phyloP scores from a whole-genome alignment of 176 grass and related monocot genomes.

The Aegilops sharonensis region DNA sequence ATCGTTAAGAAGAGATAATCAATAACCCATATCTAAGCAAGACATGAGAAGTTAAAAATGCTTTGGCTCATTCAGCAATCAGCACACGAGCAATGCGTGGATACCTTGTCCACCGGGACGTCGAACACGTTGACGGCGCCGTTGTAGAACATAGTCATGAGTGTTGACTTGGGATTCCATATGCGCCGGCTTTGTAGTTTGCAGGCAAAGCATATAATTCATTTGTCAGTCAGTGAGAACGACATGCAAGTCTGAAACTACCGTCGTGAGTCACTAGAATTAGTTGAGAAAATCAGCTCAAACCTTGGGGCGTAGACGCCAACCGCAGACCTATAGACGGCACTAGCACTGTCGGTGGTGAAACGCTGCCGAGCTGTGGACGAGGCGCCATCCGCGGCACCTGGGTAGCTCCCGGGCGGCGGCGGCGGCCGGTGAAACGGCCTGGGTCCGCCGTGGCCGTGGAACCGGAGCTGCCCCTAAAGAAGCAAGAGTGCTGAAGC shows the following conservation, averaged over 20 bases:
- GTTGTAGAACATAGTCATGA: conserved; percentile 85
- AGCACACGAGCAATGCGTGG: not conserved
- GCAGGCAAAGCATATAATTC: not conserved
- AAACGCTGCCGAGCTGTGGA: not conserved
- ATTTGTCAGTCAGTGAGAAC: conserved; percentile 10
- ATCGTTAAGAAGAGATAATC: too few species aligned
- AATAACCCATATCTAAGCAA: too few species aligned
- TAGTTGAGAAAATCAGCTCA: conserved; percentile 6
- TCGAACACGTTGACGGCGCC: conserved; percentile 79
- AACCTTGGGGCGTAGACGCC: not conserved
- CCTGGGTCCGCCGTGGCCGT: not conserved
- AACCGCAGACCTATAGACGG: not conserved
- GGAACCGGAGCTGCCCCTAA: not conserved
- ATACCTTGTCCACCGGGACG: conserved; percentile 67
- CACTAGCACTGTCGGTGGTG: not conserved
- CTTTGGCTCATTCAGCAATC: not conserved
- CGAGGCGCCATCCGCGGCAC: too few species aligned
- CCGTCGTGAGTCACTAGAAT: not conserved
- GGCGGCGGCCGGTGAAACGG: not conserved
- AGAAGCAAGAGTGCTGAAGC: not conserved
- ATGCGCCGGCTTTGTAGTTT: conserved; percentile 31
- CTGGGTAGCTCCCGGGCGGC: too few species aligned
- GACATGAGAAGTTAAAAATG: not conserved
- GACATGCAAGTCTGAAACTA: not conserved
- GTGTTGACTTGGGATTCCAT: conserved; percentile 29